These are phyloP conservation scores for Cadophora luteo-olivacea DNA, from an alignment of 2,329 filamentous ascomycete genomes.

Conservation along the genomic window DNA sequence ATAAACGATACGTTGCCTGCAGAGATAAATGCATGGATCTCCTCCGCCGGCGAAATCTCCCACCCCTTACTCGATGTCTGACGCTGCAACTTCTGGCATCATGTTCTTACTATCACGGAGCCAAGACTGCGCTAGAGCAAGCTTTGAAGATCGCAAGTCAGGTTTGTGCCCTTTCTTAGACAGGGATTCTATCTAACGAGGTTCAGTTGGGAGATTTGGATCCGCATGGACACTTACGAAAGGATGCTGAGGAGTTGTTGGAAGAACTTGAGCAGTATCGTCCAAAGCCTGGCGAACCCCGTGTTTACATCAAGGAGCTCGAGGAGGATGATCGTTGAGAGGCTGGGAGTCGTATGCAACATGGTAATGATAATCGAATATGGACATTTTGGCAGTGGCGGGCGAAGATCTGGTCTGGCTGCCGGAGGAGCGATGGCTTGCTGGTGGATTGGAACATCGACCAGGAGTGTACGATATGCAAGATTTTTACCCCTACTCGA, in stretches of 20 bases:
- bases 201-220: slow-evolving; percentile 1
- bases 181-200: background rate
- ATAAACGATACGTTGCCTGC: slow-evolving; percentile 8
- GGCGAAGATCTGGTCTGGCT: background rate
- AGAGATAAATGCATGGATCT: slow-evolving; percentile 7
- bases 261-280: slow-evolving; percentile 9
- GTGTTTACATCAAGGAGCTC: slow-evolving; percentile 1
- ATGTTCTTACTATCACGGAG: slow-evolving; percentile 6
- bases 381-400: background rate
- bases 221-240: background rate
- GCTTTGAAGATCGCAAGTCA: background rate
- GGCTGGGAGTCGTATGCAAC: background rate
- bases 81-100: slow-evolving; percentile 9
- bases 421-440: background rate
- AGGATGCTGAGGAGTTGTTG: background rate
- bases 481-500: no score
- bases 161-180: background rate
- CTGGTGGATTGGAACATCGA: background rate
- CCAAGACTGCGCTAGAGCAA: background rate
- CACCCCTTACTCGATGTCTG: background rate
- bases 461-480: background rate
- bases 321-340: slow-evolving; percentile 4
- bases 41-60: background rate
- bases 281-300: background rate
- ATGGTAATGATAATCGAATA: background rate